Evolutionary conservation across 2,329 filamentous ascomycete genomes (phyloP).

Genomic region (Fusarium oxysporum): DNA sequence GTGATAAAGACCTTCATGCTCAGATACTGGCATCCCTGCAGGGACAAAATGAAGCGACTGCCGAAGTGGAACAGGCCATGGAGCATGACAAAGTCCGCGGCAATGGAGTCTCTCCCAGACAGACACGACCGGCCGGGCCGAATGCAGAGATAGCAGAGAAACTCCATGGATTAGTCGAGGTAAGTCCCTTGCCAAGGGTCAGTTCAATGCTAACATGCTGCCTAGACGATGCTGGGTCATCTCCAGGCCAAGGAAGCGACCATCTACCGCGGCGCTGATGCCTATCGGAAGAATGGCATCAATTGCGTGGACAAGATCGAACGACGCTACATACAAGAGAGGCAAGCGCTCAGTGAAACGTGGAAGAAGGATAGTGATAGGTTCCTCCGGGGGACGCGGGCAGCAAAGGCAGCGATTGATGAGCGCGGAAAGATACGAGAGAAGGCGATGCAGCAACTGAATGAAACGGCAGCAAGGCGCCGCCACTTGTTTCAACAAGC

Average conservation of each 20-base stretch:
- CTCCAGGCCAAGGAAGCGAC: conserved; percentile 40
- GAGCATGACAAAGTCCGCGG: not conserved
- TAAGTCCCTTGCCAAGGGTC: conserved; percentile 19
- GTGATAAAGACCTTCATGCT: conserved; percentile 24
- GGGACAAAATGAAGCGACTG: not conserved
- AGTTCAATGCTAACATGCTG: conserved; percentile 22
- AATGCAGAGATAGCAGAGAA: conserved; percentile 21
- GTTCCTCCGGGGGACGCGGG: conserved; percentile 28
- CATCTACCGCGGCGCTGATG: conserved; percentile 31
- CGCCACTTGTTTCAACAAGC: conserved; percentile 32
- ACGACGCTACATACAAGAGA: conserved; percentile 39
- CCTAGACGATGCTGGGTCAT: conserved; percentile 41
- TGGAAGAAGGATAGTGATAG: conserved; percentile 32
- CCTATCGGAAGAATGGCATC: conserved; percentile 38
- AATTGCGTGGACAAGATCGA: conserved; percentile 40
- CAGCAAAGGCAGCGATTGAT: conserved; percentile 21
- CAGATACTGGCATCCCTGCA: conserved; percentile 35
- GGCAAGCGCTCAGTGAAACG: conserved; percentile 14
- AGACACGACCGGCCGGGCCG: not conserved
- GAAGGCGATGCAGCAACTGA: conserved; percentile 10
- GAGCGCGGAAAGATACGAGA: conserved; percentile 3
- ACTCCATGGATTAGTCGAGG: conserved; percentile 43
- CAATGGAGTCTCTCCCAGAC: not conserved
- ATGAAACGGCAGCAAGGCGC: conserved; percentile 26
- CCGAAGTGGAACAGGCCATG: not conserved